Conservation (phyloP, 139 green algal species). For the Micractinium conductrix region DNA sequence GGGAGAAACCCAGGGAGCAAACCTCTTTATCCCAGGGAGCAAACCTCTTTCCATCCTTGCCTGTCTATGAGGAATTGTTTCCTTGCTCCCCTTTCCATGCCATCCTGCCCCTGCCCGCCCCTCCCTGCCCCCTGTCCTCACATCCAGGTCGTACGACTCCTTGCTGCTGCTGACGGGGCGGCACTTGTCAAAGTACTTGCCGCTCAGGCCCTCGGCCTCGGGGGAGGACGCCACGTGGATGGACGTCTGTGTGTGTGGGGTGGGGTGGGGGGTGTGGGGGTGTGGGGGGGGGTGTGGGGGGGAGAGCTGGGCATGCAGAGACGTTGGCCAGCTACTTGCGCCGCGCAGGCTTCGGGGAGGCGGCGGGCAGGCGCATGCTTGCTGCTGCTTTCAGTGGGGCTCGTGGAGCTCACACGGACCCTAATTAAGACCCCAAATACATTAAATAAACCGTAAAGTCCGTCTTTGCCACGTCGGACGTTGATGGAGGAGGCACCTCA, state of each 20-base stretch:
- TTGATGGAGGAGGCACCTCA: neutral
- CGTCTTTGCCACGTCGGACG: too few relatives aligned
- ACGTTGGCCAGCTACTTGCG: neutral
- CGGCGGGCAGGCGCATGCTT: neutral
- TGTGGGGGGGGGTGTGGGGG: too few relatives aligned
- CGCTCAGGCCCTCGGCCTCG: conserved; percentile 67
- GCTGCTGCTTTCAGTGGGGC: neutral
- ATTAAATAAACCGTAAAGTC: too few relatives aligned
- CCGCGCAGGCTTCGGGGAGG: neutral
- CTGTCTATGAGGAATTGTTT: too few relatives aligned
- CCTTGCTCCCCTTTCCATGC: too few relatives aligned
- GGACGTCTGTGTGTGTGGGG: conserved; percentile 54
- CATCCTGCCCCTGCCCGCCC: too few relatives aligned
- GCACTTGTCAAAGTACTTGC: conserved; percentile 80
- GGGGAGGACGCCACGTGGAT: conserved; percentile 78
- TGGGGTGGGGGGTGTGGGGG: neutral
- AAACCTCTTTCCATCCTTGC: too few relatives aligned
- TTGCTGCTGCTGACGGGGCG: conserved; percentile 39
- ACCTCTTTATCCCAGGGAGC: too few relatives aligned
- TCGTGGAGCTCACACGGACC: neutral
- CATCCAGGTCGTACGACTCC: conserved; percentile 45
- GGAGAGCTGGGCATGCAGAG: neutral
- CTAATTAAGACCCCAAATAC: too few relatives aligned
- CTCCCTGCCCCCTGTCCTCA: too few relatives aligned
- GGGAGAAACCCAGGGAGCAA: too few relatives aligned